These are phyloP conservation scores for Teunomyces panamensis DNA, from an alignment of 805 yeast genomes.

Conservation along the genomic window DNA sequence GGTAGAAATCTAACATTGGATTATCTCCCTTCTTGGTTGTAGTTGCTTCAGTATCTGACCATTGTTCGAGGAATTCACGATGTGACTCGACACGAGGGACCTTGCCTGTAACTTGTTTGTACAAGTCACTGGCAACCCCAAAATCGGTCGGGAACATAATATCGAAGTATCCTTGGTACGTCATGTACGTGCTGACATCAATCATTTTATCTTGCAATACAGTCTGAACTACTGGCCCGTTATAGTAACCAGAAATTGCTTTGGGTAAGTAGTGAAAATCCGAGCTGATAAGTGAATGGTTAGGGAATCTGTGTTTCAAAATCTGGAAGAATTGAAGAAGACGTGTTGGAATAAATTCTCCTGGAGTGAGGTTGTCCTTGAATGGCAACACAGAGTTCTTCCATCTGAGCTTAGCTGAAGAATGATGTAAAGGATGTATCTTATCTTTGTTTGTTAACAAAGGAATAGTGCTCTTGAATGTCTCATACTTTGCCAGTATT, in stretches of 20 bases:
- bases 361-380: conserved; percentile 61
- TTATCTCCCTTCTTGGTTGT: conserved; percentile 76
- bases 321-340: conserved; percentile 62
- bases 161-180: conserved; percentile 82
- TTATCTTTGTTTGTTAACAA: conserved; percentile 24
- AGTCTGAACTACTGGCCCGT: conserved; percentile 80
- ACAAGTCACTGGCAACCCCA: conserved; percentile 55
- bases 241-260: conserved; percentile 51
- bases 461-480: conserved; percentile 28
- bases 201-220: conserved; percentile 65
- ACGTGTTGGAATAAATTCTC: conserved; percentile 82
- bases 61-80: conserved; percentile 58
- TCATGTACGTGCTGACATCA: conserved; percentile 71
- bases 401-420: conserved; percentile 37
- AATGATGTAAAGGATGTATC: conserved; percentile 62
- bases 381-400: conserved; percentile 60
- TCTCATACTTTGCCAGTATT: conserved; percentile 21
- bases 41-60: conserved; percentile 71
- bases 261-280: conserved; percentile 59
- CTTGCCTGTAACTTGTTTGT: conserved; percentile 62
- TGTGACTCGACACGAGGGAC: conserved; percentile 55
- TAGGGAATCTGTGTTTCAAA: conserved; percentile 63
- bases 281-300: conserved; percentile 69
- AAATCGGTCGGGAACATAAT: conserved; percentile 87
- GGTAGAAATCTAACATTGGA: conserved; percentile 76